phyloP scores from a whole-genome alignment of 768 basidiomycete species.

The Hydnomerulius pinastri region DNA sequence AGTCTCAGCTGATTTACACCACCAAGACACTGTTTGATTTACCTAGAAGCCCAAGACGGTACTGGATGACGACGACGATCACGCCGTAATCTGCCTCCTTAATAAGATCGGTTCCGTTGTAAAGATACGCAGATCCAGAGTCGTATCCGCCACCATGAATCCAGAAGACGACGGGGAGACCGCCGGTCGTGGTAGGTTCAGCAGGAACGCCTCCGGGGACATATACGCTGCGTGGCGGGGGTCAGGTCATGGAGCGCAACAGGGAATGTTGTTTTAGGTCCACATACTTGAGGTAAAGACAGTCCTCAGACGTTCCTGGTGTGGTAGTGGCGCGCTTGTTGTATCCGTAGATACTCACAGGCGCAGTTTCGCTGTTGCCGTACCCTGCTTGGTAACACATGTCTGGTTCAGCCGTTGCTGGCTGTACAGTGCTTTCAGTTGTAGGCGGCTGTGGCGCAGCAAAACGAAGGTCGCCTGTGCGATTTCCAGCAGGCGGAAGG shows the following conservation, averaged over 20 bases:
- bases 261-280: background rate
- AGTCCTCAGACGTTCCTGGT: constrained; percentile 26
- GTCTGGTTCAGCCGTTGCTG: constrained; percentile 13
- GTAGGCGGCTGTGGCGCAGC: constrained; percentile 14
- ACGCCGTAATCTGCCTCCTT: constrained; percentile 20
- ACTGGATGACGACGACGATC: constrained; percentile 29
- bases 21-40: background rate
- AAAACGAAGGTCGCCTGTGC: constrained; percentile 16
- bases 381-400: constrained; percentile 21
- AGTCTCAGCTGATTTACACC: background rate
- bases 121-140: constrained; percentile 12
- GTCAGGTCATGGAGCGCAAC: background rate
- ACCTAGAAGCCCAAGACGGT: constrained; percentile 33
- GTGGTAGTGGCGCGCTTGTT: constrained; percentile 2
- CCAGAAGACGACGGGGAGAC: constrained; percentile 27
- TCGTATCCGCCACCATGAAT: constrained; percentile 31
- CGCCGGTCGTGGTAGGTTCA: background rate
- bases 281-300: constrained; percentile 33
- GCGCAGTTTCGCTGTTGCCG: constrained; percentile 12
- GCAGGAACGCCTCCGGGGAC: constrained; percentile 15
- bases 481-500: no score
- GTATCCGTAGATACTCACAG: constrained; percentile 2
- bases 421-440: constrained; percentile 12
- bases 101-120: constrained; percentile 21
- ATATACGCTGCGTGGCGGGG: constrained; percentile 25